A percentile compares a stretch with the other conserved stretches of the same genome.
Evolutionary conservation across 192 early-diverging fungal genomes (phyloP).

Genomic region (Podila epicladia): DNA sequence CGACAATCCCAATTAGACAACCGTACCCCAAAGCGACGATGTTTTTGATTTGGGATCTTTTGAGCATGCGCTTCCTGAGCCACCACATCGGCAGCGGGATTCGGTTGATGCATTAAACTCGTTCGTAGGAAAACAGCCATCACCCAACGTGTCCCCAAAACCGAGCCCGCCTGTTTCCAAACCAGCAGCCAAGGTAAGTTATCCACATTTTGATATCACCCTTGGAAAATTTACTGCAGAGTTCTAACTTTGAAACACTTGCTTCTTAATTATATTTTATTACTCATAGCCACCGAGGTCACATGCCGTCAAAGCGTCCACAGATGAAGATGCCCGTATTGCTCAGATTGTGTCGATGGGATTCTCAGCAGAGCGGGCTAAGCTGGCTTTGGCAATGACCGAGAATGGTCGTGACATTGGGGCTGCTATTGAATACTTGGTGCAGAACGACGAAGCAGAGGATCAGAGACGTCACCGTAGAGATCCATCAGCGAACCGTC

Average conservation of each 20-base stretch:
- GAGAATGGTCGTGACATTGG: conserved; percentile 68
- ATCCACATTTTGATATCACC: not conserved
- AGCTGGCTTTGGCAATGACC: conserved; percentile 73
- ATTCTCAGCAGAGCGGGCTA: conserved; percentile 73
- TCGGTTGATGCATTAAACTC: conserved; percentile 35
- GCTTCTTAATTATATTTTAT: too few relatives aligned
- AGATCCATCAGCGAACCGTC: conserved; percentile 12
- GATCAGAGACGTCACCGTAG: conserved; percentile 4
- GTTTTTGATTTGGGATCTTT: conserved; percentile 44
- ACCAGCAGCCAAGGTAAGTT: not conserved
- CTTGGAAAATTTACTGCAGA: too few relatives aligned
- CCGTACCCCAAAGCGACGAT: conserved; percentile 14
- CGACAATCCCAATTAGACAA: not conserved
- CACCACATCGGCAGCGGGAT: conserved; percentile 18
- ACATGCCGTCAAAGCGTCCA: conserved; percentile 2
- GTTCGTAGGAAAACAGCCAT: conserved; percentile 41
- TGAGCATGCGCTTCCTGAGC: conserved; percentile 33
- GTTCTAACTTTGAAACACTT: too few relatives aligned
- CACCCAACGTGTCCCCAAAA: conserved; percentile 10
- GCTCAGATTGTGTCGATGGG: conserved; percentile 85
- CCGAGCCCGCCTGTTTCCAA: conserved; percentile 21
- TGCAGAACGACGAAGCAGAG: conserved; percentile 53
- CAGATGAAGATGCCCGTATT: conserved; percentile 59
- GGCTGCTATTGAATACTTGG: conserved; percentile 60
- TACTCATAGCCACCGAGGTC: not conserved